phyloP scores from a whole-genome alignment of 345 rosid genomes.

The Atalantia buxifolia region DNA sequence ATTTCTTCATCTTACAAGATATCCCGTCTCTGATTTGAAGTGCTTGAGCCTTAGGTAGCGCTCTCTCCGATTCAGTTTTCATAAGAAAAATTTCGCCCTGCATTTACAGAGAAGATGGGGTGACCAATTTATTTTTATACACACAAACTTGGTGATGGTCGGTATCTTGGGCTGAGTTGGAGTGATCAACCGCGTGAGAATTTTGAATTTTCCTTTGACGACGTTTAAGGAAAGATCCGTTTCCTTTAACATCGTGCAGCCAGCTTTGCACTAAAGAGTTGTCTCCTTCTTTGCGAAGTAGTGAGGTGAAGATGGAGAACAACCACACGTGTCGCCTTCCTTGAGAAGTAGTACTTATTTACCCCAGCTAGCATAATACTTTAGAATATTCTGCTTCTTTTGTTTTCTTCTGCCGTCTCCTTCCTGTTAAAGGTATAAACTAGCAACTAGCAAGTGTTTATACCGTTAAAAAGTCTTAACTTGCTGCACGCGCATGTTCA shows the following conservation, averaged over 20 bases:
- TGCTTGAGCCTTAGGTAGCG: neutral
- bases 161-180: too few relatives aligned
- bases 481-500: too few relatives aligned
- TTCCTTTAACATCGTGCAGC: neutral
- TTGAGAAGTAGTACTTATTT: too few relatives aligned
- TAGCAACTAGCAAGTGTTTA: too few relatives aligned
- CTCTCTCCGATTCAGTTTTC: too few relatives aligned
- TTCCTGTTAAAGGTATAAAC: neutral
- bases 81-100: neutral
- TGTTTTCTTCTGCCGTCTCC: neutral
- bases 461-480: too few relatives aligned
- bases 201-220: neutral
- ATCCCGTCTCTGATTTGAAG: neutral
- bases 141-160: neutral
- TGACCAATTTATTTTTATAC: neutral
- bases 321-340: neutral
- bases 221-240: too few relatives aligned
- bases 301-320: neutral
- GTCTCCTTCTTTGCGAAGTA: neutral
- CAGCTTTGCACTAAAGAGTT: neutral
- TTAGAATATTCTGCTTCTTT: neutral
- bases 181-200: neutral
- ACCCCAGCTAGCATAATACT: too few relatives aligned
- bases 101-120: neutral
- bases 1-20: slow-evolving; percentile 16